Conservation (phyloP, 352 stramenopile genomes). For the Peronosclerospora sorghi region DNA sequence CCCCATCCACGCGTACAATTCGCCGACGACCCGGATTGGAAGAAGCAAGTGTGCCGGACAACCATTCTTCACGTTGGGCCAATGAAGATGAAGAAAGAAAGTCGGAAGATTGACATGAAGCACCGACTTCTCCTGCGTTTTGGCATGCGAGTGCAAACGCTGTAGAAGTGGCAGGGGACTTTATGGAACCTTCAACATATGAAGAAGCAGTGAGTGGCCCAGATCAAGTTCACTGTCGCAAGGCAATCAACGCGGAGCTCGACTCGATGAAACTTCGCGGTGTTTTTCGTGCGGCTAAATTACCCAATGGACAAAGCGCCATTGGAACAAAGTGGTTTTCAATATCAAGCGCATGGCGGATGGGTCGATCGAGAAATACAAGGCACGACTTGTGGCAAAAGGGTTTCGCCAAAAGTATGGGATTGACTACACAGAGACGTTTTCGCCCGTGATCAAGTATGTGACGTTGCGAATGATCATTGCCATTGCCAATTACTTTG, state of each 20-base stretch:
- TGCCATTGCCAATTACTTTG: neutral
- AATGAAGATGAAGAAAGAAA: no score
- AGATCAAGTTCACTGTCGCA: constrained; percentile 10
- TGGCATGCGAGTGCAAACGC: no score
- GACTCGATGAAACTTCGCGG: neutral
- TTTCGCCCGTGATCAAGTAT: no score
- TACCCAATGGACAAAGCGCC: constrained; percentile 1
- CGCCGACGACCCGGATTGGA: no score
- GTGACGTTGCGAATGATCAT: neutral
- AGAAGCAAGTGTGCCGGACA: no score
- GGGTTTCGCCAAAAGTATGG: constrained; percentile 19
- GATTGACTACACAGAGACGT: constrained; percentile 15
- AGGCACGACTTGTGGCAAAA: neutral
- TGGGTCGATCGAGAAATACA: constrained; percentile 29
- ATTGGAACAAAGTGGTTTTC: constrained; percentile 23
- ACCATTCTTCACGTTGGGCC: no score
- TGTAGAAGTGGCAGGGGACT: no score
- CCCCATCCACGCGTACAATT: no score
- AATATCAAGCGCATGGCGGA: constrained; percentile 25
- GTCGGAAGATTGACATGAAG: no score
- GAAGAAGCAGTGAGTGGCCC: constrained; percentile 2
- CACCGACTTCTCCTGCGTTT: no score
- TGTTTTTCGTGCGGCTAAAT: constrained; percentile 4
- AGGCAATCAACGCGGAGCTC: constrained; percentile 4
- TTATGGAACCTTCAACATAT: neutral